Evolutionary conservation across 2,329 filamentous ascomycete species (phyloP).

Genomic region (Lecanicillium sp.): DNA sequence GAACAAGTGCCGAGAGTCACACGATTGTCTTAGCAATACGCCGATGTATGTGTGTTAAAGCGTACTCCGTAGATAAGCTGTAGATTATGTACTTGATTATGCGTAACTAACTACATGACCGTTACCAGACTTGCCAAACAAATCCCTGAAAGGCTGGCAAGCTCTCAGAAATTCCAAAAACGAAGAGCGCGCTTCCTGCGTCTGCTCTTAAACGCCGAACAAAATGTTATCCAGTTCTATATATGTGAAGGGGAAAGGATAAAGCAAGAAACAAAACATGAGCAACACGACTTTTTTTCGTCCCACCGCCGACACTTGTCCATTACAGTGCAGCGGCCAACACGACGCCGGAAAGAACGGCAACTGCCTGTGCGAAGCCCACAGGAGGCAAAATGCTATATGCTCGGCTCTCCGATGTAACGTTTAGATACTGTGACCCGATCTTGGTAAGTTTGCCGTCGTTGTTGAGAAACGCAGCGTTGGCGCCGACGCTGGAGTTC

Average conservation of each 20-base stretch:
- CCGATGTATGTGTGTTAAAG: too few species aligned
- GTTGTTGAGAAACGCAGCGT: conserved; percentile 61
- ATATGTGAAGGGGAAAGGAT: too few species aligned
- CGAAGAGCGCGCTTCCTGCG: not conserved
- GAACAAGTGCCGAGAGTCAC: too few species aligned
- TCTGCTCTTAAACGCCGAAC: not conserved
- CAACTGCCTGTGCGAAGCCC: not conserved
- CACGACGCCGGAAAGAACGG: conserved; percentile 1
- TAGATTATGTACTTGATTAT: too few species aligned
- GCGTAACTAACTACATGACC: too few species aligned
- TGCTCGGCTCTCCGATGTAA: conserved; percentile 24
- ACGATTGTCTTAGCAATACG: too few species aligned
- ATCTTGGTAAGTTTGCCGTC: conserved; percentile 66
- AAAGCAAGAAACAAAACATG: too few species aligned
- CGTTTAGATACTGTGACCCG: conserved; percentile 69
- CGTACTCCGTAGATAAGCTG: too few species aligned
- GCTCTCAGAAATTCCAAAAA: not conserved
- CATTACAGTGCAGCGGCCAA: not conserved
- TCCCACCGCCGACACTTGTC: not conserved
- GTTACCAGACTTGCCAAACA: too few species aligned
- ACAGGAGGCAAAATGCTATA: not conserved
- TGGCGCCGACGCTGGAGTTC: conserved; percentile 66
- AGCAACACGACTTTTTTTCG: too few species aligned
- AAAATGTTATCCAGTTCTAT: not conserved
- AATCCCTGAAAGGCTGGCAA: not conserved